Evolutionary conservation across 805 yeast genomes (phyloP), one percentile per base, ranked within the genome.

Genomic region (Lipomyces yamadae): DNA sequence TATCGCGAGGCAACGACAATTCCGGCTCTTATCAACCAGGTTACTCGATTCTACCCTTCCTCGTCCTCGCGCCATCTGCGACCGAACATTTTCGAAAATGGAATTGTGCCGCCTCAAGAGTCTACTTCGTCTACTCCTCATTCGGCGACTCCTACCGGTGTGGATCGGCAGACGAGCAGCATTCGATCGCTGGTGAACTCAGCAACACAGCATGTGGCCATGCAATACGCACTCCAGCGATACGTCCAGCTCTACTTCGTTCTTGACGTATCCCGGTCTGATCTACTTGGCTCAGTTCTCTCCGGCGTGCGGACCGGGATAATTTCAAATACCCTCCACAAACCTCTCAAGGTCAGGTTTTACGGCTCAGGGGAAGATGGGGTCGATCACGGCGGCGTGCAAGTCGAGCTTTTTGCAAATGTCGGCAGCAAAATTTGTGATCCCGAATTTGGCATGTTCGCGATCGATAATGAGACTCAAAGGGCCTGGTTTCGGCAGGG

Each of bases 321-420:
- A 30, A 45, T 34, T 24, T 63, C 62, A 15, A 65, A 64, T 39
- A 33, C 61, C 56, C 59, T 73, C 13, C 33, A 30, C 8, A 67
- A 58, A n/a, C 78, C 78, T 4, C 65, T 76, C 7, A 67, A 72
- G 48, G 73, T 76, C 4, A 62, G 70, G n/a, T 68, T 71, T n/a
- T 58, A 67, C 59, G 69, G 71, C 4, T 55, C 58, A 2, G 76
- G 76, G 29, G 77, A 75, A 35, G 70, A 72, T 30, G 78, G 76
- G 39, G 69, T 72, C 8, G 78, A 76, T 45, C 73, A 72, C 2
- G 78, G 78, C 32, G 78, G 78, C 1, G 74, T 76, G 6, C 76
- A 75, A 54, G 64, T 67, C 18, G 78, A 76, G 66, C 66, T 76
- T 2, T 76, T 76, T 55, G 63, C 71, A 10, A 39, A 57, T 10